A percentile compares a stretch with the other conserved stretches of the same genome.
phyloP scores from a whole-genome alignment of 2,329 filamentous ascomycete species.

The Ceratocystis colombiana region DNA sequence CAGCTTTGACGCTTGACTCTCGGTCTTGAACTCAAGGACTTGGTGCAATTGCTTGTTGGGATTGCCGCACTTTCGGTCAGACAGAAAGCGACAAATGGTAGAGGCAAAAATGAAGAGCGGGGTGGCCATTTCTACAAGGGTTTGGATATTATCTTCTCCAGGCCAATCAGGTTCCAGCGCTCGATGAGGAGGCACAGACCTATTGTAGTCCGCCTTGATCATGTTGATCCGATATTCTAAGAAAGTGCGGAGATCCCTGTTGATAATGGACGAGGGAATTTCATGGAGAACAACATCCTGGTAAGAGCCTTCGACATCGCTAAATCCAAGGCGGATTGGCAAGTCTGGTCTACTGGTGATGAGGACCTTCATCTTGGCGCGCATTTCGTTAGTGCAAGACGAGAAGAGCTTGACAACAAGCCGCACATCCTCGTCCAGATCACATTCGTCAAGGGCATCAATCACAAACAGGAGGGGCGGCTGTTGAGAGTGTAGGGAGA shows the following conservation, averaged over 20 bases:
- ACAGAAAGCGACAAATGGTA: background rate
- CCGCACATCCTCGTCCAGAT: background rate
- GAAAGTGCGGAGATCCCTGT: conserved; percentile 26
- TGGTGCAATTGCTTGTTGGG: background rate
- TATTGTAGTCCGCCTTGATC: background rate
- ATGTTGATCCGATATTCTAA: conserved; percentile 31
- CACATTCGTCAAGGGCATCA: conserved; percentile 6
- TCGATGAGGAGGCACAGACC: background rate
- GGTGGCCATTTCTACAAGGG: background rate
- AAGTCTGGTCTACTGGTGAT: conserved; percentile 29
- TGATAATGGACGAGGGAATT: conserved; percentile 26
- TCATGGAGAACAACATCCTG: conserved; percentile 35
- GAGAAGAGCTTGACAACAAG: background rate
- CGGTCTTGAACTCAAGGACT: background rate
- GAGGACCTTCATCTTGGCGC: conserved; percentile 24
- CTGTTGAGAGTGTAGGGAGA: background rate
- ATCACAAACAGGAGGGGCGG: background rate
- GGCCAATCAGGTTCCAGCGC: background rate
- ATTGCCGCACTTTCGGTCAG: background rate
- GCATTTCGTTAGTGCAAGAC: background rate
- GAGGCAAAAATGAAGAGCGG: conserved; percentile 2
- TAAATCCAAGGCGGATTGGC: conserved; percentile 31
- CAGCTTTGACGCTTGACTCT: background rate
- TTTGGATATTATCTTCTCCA: background rate
- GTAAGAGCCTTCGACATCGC: conserved; percentile 34